phyloP scores from a whole-genome alignment of 176 grass and related monocot genomes.

The Cenchrus fungigraminus region DNA sequence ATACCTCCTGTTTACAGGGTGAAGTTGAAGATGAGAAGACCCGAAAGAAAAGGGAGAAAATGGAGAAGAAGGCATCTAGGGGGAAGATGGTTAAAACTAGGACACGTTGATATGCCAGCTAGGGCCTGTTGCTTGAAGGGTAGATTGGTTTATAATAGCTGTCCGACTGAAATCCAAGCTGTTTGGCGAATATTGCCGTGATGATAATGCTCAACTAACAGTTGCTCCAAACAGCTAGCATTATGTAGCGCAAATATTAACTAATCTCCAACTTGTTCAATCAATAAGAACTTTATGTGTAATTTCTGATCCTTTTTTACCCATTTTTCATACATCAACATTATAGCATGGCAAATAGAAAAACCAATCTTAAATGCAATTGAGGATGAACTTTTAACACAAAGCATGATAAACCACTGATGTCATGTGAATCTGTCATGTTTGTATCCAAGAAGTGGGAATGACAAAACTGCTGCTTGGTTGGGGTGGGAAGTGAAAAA shows the following conservation, averaged over 20 bases:
- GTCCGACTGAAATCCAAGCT: conserved; percentile 35
- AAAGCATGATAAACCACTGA: background rate
- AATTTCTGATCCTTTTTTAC: conserved; percentile 1
- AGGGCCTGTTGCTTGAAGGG: conserved; percentile 31
- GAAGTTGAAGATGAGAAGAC: conserved; percentile 89
- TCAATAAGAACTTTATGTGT: background rate
- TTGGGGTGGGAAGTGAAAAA: background rate
- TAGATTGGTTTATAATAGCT: conserved; percentile 46
- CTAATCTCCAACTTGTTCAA: conserved; percentile 39
- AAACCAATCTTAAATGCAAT: background rate
- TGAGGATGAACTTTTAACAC: background rate
- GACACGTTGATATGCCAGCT: conserved; percentile 52
- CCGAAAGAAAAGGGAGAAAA: conserved; percentile 93
- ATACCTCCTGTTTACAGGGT: conserved; percentile 50
- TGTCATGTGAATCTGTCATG: background rate
- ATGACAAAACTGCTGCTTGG: background rate
- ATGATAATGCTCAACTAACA: conserved; percentile 17
- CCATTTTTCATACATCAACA: background rate
- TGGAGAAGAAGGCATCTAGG: conserved; percentile 92
- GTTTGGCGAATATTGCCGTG: background rate
- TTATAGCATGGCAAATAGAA: background rate
- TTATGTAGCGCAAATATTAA: conserved; percentile 17
- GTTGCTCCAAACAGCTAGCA: conserved; percentile 24
- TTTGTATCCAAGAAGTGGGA: background rate
- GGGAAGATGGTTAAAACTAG: conserved; percentile 86